Conservation (phyloP, 2,329 filamentous ascomycete species). For the Elsinoe perseae region DNA sequence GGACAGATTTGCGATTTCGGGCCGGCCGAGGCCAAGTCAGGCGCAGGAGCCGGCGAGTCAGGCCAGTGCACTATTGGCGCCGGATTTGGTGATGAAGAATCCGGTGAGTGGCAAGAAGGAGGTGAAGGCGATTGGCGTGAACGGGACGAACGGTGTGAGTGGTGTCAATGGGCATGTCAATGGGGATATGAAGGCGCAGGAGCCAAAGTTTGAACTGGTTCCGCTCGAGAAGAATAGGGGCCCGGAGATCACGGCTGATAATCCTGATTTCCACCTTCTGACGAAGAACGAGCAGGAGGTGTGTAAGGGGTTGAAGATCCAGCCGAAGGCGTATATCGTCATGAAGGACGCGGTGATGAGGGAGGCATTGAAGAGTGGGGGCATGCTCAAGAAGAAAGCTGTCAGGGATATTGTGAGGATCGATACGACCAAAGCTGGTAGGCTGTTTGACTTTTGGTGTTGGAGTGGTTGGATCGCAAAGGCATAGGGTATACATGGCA, state of each 20-base stretch:
- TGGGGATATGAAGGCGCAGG: conserved; percentile 26
- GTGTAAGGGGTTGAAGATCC: conserved; percentile 73
- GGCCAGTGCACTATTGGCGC: conserved; percentile 67
- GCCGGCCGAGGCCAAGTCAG: conserved; percentile 57
- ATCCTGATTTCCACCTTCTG: conserved; percentile 75
- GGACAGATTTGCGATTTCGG: conserved; percentile 69
- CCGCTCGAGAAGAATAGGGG: conserved; percentile 48
- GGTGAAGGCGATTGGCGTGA: conserved; percentile 47
- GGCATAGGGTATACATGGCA: no score
- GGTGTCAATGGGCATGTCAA: background rate
- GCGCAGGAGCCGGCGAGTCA: conserved; percentile 63
- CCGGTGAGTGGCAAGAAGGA: conserved; percentile 29
- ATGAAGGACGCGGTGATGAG: conserved; percentile 91
- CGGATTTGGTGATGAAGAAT: conserved; percentile 63
- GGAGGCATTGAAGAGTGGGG: conserved; percentile 83
- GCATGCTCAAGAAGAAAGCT: conserved; percentile 86
- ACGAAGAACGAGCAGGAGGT: conserved; percentile 77
- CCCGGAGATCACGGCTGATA: conserved; percentile 64
- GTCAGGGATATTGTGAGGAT: conserved; percentile 78
- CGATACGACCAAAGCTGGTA: conserved; percentile 74
- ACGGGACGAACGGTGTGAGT: conserved; percentile 23
- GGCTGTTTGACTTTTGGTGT: conserved; percentile 92
- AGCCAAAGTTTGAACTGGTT: conserved; percentile 24
- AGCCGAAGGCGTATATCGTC: conserved; percentile 89
- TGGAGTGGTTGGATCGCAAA: conserved; percentile 88